Conservation (phyloP, 345 rosid genomes). For the Bruguiera sexangula region DNA sequence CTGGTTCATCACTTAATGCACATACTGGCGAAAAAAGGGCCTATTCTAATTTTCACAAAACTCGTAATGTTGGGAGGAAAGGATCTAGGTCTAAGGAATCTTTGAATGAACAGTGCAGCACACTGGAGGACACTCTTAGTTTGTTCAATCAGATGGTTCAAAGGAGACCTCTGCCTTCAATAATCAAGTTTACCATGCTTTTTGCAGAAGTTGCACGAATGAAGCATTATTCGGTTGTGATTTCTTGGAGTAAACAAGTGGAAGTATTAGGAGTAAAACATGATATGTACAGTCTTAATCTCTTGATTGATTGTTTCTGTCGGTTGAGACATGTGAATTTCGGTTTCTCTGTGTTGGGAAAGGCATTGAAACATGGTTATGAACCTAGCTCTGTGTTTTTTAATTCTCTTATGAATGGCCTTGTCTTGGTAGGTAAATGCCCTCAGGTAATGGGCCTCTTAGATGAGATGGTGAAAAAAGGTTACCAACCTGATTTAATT, state of each 20-base stretch:
- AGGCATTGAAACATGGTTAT: constrained; percentile 1
- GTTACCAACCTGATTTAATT: not conserved
- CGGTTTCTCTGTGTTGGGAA: not conserved
- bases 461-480: not conserved
- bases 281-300: not conserved
- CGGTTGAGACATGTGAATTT: not conserved
- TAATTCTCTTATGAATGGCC: constrained; percentile 18
- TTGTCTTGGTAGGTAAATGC: not conserved
- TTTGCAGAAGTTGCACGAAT: not conserved
- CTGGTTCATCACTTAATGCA: not conserved
- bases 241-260: not conserved
- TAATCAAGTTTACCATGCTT: not conserved
- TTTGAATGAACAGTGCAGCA: not conserved
- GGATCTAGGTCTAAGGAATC: not conserved
- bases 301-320: constrained; percentile 6
- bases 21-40: not conserved
- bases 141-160: not conserved
- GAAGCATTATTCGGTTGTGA: not conserved
- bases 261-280: not conserved
- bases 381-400: not conserved
- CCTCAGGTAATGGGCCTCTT: not conserved
- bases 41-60: not conserved
- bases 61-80: not conserved
- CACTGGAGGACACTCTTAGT: not conserved
- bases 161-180: not conserved